Evolutionary conservation across 1,284 basidiomycete genomes (phyloP), one percentile per base, ranked within the genome.

Genomic region (Sanghuangporus sanghuang): DNA sequence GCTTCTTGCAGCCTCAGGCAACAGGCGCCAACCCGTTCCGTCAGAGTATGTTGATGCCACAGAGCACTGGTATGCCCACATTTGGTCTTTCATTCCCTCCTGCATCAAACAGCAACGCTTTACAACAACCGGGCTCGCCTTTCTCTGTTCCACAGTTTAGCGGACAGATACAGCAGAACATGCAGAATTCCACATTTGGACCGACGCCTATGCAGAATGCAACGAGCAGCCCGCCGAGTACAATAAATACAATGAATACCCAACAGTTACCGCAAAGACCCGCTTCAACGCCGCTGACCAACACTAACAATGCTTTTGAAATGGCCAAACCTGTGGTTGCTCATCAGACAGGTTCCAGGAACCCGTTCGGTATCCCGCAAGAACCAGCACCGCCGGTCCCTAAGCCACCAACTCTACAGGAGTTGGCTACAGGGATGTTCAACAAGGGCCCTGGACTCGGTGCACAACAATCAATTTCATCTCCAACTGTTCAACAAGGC

Each of bases 311-410:
- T 9, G 64, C 72, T 8, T 78, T 78, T 6, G 78, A 83, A 12
- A 69, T 77, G 5, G 76, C 79, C 1, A 81, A 85, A 64, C 80
- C 84, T 27, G 83, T 98, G n/a, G 85, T 86, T 70, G 83, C 94
- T 5, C 96, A 98, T 73, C 87, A 91, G 74, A 99, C 96, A 6
- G 96, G 96, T 18, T 93, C 93, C 2, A 89, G 88, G 70, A 99
- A 99, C 79, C 96, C 96, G 0, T 99, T 99, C 70, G 95, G 95
- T 6, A 84, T 87, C 27, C 83, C 90, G 2, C 61, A 63, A 42
- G 79, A 84, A 2, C 79, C 85, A 49, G 76, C 87, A n/a, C 76
- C 82, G 50, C 86, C 88, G 16, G 76, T 90, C 18, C 87, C 90
- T 2, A 90, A 89, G 73, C 81, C 81, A 18, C 93, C 91, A 9